A percentile compares a stretch with the other conserved stretches of the same genome.
Conservation (phyloP, 768 basidiomycete genomes). For the Termitomyces sp. region DNA sequence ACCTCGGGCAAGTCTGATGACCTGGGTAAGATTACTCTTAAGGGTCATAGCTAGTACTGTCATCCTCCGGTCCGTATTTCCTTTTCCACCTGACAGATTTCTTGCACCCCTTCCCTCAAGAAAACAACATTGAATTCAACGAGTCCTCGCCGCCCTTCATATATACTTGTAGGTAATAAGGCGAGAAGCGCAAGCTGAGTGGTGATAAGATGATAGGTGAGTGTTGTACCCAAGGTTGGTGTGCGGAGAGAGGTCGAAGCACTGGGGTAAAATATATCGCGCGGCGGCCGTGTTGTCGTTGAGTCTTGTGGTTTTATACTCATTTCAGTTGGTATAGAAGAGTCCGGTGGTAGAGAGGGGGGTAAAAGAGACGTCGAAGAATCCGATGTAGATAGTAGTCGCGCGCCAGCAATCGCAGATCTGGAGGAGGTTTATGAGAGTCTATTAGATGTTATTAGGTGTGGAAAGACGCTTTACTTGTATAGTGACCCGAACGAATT, state of each 20-base stretch:
- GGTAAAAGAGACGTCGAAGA: conserved; percentile 18
- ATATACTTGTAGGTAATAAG: conserved; percentile 66
- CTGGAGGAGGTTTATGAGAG: conserved; percentile 14
- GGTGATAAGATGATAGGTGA: conserved; percentile 81
- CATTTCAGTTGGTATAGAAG: conserved; percentile 12
- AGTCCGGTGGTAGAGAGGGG: conserved; percentile 9
- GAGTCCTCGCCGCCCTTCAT: conserved; percentile 65
- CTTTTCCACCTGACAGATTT: conserved; percentile 73
- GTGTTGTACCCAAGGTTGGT: conserved; percentile 60
- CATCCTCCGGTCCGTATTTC: conserved; percentile 40
- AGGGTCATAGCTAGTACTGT: neutral
- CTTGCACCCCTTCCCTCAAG: conserved; percentile 77
- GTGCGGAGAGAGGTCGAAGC: conserved; percentile 60
- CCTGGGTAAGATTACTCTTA: conserved; percentile 1
- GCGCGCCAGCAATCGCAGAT: conserved; percentile 25
- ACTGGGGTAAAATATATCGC: conserved; percentile 60
- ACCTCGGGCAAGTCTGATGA: conserved; percentile 6
- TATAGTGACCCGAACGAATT: conserved; percentile 84
- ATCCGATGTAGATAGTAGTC: conserved; percentile 17
- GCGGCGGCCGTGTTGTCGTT: conserved; percentile 16
- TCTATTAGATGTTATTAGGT: neutral
- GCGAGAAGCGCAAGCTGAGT: conserved; percentile 66
- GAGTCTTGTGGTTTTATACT: neutral
- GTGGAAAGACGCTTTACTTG: conserved; percentile 41
- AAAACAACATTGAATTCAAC: conserved; percentile 86